Conservation (phyloP, 2,329 filamentous ascomycete genomes). For the Diaporthe sp. region DNA sequence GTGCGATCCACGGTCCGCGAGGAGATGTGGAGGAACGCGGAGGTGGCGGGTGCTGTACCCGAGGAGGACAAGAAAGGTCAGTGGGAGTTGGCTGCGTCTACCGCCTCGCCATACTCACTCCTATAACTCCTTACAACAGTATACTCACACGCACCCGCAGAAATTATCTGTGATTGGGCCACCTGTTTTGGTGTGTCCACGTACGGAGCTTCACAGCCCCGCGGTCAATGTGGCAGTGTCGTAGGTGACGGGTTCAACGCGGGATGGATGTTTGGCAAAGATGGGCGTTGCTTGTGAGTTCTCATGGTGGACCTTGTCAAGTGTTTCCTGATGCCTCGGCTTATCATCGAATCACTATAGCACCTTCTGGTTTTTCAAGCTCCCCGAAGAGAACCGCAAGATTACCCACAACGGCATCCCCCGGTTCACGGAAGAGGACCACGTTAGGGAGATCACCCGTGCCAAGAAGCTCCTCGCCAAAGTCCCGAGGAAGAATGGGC, state of each 20-base stretch:
- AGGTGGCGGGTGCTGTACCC: not conserved
- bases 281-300: not conserved
- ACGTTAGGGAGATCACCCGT: not conserved
- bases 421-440: conserved; percentile 39
- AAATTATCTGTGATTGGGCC: conserved; percentile 9
- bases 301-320: fast-evolving
- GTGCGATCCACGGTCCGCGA: conserved; percentile 37
- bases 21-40: conserved; percentile 44
- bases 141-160: not conserved
- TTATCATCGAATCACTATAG: not conserved
- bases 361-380: not conserved
- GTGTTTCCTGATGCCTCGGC: not conserved
- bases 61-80: conserved; percentile 18
- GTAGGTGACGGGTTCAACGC: not conserved
- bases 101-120: conserved; percentile 25
- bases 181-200: conserved; percentile 15
- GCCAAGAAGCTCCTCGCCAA: conserved; percentile 16
- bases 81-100: conserved; percentile 37
- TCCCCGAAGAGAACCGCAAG: not conserved
- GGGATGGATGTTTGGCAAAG: conserved; percentile 12
- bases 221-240: not conserved
- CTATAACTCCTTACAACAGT: too few species aligned
- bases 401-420: conserved; percentile 38
- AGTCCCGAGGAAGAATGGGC: conserved; percentile 13
- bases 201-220: conserved; percentile 10